Base-by-base conservation (phyloP, 1,284 basidiomycete species). In the Pulveroboletus sp. region DNA sequence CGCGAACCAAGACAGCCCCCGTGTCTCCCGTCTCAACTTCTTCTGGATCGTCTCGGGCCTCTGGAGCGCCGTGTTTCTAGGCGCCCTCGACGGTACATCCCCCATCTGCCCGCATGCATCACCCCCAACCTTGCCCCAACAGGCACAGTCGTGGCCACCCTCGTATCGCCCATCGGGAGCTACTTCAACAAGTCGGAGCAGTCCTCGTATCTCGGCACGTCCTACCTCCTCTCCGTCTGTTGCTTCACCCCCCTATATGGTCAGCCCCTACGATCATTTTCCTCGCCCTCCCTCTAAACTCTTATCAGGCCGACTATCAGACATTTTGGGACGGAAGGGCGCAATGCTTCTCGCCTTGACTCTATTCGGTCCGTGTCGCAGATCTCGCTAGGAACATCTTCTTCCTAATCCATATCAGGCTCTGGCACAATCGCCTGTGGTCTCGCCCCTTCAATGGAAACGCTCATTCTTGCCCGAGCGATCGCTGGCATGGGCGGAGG, bases 211-310 rank as follows among this genome's bases (percentile, higher is more conserved):
- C 86, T 96, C 54, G 93, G 92, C 28, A 93, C 92, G 12, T 85
- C 92, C 5, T 94, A 94, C 75, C 78, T 96, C 60, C 78, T 96
- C 46, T 92, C 91, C 40, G 87, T 95, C 46, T 96, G 91, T 72
- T 94, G 92, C 74, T 94, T 95, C 69, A 94, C 92, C 20, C 92
- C 92, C 55, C 77, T 95, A 63, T 95, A 94, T 77, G 92, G 89
- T 87, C 61, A 64, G 81, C 73, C 26, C 52, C 61, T 57, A 44
- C 58, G 54, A 63, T 62, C 49, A 59, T 48, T 14, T n/a, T 22
- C 20, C 49, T 24, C 33, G 2, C 20, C 49, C 42, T 31, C 56
- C 57, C 59, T 58, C 62, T 72, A 63, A 66, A 65, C 64, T 54
- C 62, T 49, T 65, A 67, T 63, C 70, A 91, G 91, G 94, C 45